Evolutionary conservation across 2,329 filamentous ascomycete species (phyloP), one percentile per base, ranked within the genome.

Genomic region (Alternaria alternata): DNA sequence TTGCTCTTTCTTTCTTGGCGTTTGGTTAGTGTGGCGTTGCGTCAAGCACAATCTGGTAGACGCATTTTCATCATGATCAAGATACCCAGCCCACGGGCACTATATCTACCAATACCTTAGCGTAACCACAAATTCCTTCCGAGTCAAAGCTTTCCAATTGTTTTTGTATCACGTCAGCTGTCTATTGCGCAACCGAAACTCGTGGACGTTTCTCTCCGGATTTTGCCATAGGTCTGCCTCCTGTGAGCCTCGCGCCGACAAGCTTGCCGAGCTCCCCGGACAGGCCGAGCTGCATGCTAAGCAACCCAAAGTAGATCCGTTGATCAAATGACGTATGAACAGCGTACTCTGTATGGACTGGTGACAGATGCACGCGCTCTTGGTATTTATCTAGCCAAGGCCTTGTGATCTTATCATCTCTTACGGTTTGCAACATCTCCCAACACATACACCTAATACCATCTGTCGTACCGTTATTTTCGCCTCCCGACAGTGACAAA

Each of bases 321-420:
- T 62, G 63, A 65, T 59, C 54, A 57, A 57, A 72, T 76, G 74
- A 75, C 74, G 74, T 76, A 62, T 22, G 38, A 24, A 47, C 18
- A 41, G 61, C 41, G 48, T 57, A 46, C 43, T 59, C 48, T 57
- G 26, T 57, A 55, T 53, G 46, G 46, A 41, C 57, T 52, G 39
- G 65, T 75, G 72, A 75, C 69, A 58, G 54, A 53, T 59, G 64
- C 72, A 73, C 71, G 68, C 60, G 72, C 59, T 36, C 32, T 59
- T 41, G 51, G 66, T 59, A 65, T 61, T 58, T 68, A 68, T 59
- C 60, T 49, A 57, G 62, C 61, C 61, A 62, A 51, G 59, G 51
- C 52, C 61, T 61, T 59, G 57, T 51, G 32, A 59, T 44, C 14
- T 14, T 36, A 2, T 16, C 16, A 36, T n/a, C 36, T 41, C 12